A percentile compares a stretch with the other conserved stretches of the same genome.
Conservation (phyloP, 1,284 basidiomycete genomes). For the Ceratobasidium sp. region DNA sequence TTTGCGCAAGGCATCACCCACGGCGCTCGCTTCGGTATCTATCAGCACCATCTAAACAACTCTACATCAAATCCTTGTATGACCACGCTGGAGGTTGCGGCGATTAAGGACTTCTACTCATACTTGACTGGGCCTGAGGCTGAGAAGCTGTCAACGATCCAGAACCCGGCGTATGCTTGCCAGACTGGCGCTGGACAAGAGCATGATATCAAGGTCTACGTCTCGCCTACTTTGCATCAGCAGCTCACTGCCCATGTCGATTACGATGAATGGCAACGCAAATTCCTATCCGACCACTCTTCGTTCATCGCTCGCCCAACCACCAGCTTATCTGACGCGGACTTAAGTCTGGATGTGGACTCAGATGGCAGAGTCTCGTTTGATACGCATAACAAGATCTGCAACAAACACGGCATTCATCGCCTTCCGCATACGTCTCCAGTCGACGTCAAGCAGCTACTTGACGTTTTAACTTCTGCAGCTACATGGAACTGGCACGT, state of each 20-base stretch:
- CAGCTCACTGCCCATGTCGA: too few species aligned
- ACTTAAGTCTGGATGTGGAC: background rate
- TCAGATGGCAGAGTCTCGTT: background rate
- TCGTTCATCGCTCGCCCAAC: background rate
- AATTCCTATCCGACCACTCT: background rate
- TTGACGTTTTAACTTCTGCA: background rate
- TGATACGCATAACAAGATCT: background rate
- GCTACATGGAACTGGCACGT: slow-evolving; percentile 27
- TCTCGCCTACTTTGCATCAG: background rate
- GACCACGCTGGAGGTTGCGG: background rate
- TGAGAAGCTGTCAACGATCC: background rate
- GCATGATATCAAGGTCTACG: background rate
- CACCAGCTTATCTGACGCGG: background rate
- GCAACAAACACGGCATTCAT: background rate
- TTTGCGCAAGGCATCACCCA: slow-evolving; percentile 67
- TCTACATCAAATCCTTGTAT: background rate
- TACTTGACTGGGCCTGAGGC: background rate
- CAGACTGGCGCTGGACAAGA: background rate
- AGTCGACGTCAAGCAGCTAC: background rate
- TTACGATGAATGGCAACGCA: background rate
- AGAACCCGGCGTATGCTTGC: background rate
- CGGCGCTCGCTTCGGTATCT: slow-evolving; percentile 68
- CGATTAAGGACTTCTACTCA: background rate
- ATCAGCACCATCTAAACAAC: slow-evolving; percentile 62
- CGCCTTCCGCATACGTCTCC: background rate